These are phyloP conservation scores for Solanum hybrid DNA, from an alignment of 305 asterid genomes.

Conservation along the genomic window DNA sequence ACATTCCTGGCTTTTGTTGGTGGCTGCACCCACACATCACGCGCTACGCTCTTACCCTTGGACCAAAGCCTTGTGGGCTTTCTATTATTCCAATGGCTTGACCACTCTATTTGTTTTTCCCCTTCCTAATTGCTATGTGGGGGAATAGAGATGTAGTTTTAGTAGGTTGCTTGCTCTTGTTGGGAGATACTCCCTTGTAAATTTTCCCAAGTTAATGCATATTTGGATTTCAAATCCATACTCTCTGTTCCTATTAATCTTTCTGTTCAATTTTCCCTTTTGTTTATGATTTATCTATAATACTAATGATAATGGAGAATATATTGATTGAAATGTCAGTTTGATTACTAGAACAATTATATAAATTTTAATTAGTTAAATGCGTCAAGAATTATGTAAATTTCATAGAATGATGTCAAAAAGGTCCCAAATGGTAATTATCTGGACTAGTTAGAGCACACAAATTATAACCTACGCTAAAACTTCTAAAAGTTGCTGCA, in stretches of 20 bases:
- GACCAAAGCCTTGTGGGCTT: not conserved
- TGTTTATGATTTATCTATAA: not conserved
- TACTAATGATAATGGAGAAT: not conserved
- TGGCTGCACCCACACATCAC: not conserved
- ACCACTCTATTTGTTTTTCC: constrained; percentile 20
- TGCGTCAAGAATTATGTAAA: not conserved
- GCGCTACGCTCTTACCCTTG: not conserved
- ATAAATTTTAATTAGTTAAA: not conserved
- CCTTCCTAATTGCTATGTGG: constrained; percentile 19
- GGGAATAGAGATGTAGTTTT: constrained; percentile 38
- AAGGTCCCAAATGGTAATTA: not conserved
- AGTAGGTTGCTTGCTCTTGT: constrained; percentile 34
- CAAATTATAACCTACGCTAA: not conserved
- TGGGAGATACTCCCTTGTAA: constrained; percentile 49
- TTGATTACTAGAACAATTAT: not conserved
- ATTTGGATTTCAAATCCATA: not conserved
- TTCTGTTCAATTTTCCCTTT: not conserved
- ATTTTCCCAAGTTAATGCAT: constrained; percentile 14
- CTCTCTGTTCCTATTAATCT: not conserved
- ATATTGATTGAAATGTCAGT: not conserved
- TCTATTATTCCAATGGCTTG: constrained; percentile 29
- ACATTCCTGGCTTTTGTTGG: not conserved
- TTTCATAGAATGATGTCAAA: not conserved
- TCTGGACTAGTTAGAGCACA: not conserved
- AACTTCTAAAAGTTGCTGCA: not conserved